Percentiles rank a stretch among this genome's conserved stretches.
phyloP scores from a whole-genome alignment of 192 early-diverging fungal genomes.

The Bifiguratus adelaidae region DNA sequence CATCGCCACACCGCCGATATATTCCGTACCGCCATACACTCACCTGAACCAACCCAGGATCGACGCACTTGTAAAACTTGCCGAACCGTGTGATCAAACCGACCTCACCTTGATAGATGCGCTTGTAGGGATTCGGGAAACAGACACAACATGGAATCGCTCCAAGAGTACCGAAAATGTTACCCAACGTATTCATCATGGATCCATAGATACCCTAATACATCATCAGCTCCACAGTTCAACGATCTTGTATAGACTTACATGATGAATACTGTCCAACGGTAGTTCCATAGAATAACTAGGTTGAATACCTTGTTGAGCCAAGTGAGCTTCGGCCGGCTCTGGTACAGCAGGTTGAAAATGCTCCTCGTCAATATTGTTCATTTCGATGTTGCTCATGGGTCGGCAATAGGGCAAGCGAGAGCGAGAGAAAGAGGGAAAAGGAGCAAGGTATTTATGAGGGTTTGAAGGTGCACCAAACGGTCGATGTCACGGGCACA shows the following conservation, averaged over 20 bases:
- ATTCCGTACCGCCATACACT: too few relatives aligned
- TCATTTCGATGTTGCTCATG: too few relatives aligned
- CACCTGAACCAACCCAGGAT: conserved; percentile 43
- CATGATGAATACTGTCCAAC: conserved; percentile 13
- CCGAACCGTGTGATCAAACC: conserved; percentile 61
- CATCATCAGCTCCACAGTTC: not conserved
- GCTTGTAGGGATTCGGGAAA: conserved; percentile 55
- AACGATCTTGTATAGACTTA: conserved; percentile 4
- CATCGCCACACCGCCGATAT: too few relatives aligned
- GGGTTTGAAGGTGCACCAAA: too few relatives aligned
- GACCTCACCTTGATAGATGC: conserved; percentile 59
- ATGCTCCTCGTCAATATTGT: too few relatives aligned
- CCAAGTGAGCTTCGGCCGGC: too few relatives aligned
- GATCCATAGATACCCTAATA: conserved; percentile 26
- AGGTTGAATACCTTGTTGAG: conserved; percentile 12
- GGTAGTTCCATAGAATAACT: conserved; percentile 7
- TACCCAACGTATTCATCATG: conserved; percentile 32
- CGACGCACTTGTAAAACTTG: conserved; percentile 38
- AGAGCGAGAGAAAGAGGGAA: too few relatives aligned
- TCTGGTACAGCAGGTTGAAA: too few relatives aligned
- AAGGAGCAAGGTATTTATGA: too few relatives aligned
- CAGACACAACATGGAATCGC: conserved; percentile 29
- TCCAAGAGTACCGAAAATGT: conserved; percentile 27
- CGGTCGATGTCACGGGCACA: too few relatives aligned
- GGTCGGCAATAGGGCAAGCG: too few relatives aligned